Evolutionary conservation across 306 rosid genomes (phyloP).

Genomic region (Quercus alba): DNA sequence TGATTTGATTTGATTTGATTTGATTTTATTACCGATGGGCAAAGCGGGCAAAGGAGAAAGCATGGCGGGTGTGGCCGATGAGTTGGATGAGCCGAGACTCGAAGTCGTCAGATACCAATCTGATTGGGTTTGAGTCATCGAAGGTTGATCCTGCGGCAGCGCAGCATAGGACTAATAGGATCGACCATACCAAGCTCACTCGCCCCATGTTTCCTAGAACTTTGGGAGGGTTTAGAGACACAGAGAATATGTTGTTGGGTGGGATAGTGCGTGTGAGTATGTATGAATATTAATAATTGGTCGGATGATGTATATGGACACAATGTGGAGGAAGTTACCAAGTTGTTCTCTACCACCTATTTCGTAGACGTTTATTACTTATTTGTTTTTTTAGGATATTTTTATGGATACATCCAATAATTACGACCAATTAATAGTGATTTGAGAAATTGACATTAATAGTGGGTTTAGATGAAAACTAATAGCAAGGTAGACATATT

Average conservation of each 20-base stretch:
- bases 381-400: no score
- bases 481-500: rapidly evolving
- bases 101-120: conserved; percentile 48
- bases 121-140: conserved; percentile 76
- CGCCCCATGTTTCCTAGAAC: conserved; percentile 50
- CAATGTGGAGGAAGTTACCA: no score
- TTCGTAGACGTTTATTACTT: no score
- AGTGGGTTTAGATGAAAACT: rapidly evolving
- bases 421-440: no score
- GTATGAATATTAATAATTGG: no score
- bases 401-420: no score
- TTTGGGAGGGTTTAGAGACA: not conserved
- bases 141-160: conserved; percentile 50
- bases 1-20: not conserved
- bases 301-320: no score
- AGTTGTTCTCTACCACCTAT: no score
- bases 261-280: no score
- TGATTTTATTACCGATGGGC: conserved; percentile 39
- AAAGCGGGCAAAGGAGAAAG: conserved; percentile 75
- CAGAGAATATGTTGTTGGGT: no score
- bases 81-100: conserved; percentile 51
- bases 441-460: rapidly evolving
- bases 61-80: conserved; percentile 53
- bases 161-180: conserved; percentile 33
- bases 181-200: conserved; percentile 14